Conservation (phyloP, 23 red algal genomes). For the Chondrus crispus region DNA sequence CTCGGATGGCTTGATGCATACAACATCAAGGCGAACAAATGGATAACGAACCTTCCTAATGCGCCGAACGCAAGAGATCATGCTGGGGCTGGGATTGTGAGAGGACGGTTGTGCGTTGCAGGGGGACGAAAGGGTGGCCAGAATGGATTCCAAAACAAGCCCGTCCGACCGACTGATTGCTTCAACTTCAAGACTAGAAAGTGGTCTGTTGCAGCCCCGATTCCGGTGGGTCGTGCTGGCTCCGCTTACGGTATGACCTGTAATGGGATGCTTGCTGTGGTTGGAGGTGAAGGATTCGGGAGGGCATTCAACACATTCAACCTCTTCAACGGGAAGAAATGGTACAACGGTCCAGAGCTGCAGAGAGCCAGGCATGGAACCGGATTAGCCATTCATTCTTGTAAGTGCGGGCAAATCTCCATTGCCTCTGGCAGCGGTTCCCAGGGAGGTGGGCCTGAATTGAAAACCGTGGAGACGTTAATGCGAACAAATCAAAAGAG, state of each 20-base stretch:
- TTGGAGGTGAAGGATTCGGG: slow-evolving; percentile 47
- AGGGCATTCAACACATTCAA: slow-evolving; percentile 16
- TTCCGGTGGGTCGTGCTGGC: slow-evolving; percentile 23
- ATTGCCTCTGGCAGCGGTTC: slow-evolving; percentile 60
- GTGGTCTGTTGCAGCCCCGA: slow-evolving; percentile 5
- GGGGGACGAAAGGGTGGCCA: slow-evolving; percentile 60
- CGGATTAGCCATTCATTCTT: slow-evolving; percentile 40
- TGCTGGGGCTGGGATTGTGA: slow-evolving; percentile 40
- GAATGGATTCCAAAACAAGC: slow-evolving; percentile 15
- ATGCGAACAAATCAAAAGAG: no score
- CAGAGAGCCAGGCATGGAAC: slow-evolving; percentile 20
- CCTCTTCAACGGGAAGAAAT: slow-evolving; percentile 29
- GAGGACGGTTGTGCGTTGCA: slow-evolving; percentile 41
- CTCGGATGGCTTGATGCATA: slow-evolving; percentile 43
- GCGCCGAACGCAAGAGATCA: slow-evolving; percentile 54
- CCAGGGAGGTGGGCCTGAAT: slow-evolving; percentile 57
- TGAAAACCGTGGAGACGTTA: slow-evolving; percentile 56
- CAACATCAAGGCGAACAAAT: slow-evolving; percentile 8
- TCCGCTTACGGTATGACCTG: slow-evolving; percentile 2
- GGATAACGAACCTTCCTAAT: slow-evolving; percentile 4
- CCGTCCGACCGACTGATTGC: background rate
- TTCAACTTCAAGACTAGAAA: background rate
- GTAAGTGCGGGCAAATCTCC: slow-evolving; percentile 56
- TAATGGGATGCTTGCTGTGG: slow-evolving; percentile 30
- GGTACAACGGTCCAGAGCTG: slow-evolving; percentile 5